Conservation (phyloP, 1,284 basidiomycete genomes). For the Mrakiaceae sp. region DNA sequence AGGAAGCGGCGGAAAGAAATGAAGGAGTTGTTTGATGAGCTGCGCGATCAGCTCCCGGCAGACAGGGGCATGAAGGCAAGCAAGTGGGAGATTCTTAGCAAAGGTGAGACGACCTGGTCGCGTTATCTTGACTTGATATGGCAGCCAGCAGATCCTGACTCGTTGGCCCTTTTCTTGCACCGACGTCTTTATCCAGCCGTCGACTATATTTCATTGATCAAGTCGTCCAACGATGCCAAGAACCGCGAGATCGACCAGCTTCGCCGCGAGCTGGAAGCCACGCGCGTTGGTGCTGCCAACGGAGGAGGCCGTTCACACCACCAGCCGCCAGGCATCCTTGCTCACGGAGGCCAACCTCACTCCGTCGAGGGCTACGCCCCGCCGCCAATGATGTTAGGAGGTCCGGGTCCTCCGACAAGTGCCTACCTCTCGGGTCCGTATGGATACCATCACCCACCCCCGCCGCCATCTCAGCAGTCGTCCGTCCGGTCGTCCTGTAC, state of each 20-base stretch:
- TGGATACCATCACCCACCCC: background rate
- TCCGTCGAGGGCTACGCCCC: background rate
- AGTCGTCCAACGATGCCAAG: constrained; percentile 62
- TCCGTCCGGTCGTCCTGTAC: too few relatives aligned
- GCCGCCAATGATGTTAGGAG: background rate
- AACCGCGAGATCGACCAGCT: constrained; percentile 62
- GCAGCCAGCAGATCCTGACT: background rate
- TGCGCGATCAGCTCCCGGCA: constrained; percentile 77
- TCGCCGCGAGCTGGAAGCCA: constrained; percentile 56
- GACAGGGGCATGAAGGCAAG: constrained; percentile 86
- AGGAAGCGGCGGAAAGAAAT: constrained; percentile 91
- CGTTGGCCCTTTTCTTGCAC: constrained; percentile 12
- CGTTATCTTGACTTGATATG: constrained; percentile 16
- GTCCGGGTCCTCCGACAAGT: background rate
- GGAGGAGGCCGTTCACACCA: background rate
- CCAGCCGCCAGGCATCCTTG: background rate
- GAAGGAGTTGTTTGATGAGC: constrained; percentile 91
- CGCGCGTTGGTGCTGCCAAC: constrained; percentile 34
- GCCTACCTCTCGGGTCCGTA: background rate
- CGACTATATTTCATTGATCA: constrained; percentile 69
- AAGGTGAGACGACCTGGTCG: constrained; percentile 15
- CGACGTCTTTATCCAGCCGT: constrained; percentile 47
- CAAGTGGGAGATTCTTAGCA: constrained; percentile 89
- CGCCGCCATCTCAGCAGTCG: background rate
- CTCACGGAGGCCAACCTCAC: background rate